Percentiles rank a stretch among this genome's conserved stretches.
Evolutionary conservation across 2,329 filamentous ascomycete species (phyloP).

Genomic region (Penicillium freii): DNA sequence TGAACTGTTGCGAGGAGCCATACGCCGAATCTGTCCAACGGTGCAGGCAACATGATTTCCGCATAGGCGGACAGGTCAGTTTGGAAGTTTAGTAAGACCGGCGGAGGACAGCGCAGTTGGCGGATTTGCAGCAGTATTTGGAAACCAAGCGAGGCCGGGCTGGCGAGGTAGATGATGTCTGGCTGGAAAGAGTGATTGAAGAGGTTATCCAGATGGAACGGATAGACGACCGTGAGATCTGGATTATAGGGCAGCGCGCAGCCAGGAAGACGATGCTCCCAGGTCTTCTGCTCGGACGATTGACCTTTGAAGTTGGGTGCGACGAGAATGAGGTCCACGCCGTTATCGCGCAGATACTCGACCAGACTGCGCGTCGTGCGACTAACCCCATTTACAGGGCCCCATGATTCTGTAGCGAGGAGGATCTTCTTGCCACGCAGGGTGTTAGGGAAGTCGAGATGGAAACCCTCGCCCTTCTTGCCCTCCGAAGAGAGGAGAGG

Average conservation of each 20-base stretch:
- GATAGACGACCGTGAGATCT: constrained; percentile 67
- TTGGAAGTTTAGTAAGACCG: too few relatives aligned
- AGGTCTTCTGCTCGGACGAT: constrained; percentile 9
- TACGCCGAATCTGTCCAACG: constrained; percentile 60
- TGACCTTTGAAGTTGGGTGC: constrained; percentile 47
- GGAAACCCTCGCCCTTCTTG: constrained; percentile 3
- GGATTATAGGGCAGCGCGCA: constrained; percentile 70
- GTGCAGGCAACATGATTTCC: constrained; percentile 65
- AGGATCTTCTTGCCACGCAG: constrained; percentile 63
- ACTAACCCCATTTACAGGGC: constrained; percentile 71
- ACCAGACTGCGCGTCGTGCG: constrained; percentile 68
- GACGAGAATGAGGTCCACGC: constrained; percentile 64
- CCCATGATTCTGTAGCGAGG: constrained; percentile 69
- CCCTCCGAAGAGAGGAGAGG: constrained; percentile 14
- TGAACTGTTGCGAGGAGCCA: constrained; percentile 63
- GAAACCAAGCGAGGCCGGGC: constrained; percentile 67
- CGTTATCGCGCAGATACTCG: constrained; percentile 63
- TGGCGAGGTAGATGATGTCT: constrained; percentile 68
- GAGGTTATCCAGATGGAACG: constrained; percentile 62
- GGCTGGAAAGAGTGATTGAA: constrained; percentile 63
- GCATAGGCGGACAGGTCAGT: constrained; percentile 60
- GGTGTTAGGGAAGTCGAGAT: constrained; percentile 39
- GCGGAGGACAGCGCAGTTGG: constrained; percentile 51
- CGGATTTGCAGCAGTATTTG: constrained; percentile 68
- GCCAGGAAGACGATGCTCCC: constrained; percentile 61